Base-by-base conservation (phyloP, 2,329 filamentous ascomycete genomes). In the Epichloe scottii region DNA sequence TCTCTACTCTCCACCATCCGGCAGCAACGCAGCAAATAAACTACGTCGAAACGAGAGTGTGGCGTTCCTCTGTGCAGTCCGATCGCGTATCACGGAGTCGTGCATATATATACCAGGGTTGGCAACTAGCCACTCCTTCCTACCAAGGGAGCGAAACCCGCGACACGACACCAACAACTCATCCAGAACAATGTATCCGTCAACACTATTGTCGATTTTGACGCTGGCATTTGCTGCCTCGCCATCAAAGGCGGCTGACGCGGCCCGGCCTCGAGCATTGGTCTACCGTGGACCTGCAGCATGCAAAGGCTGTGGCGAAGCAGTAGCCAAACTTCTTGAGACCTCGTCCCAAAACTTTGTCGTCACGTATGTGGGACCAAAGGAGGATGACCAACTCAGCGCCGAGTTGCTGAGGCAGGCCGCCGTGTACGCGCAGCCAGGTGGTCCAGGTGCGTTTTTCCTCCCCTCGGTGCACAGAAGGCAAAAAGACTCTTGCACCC, bases 281-380 rank as follows among this genome's bases (percentile, higher is more conserved):
- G 58, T 61, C 4, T 61, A 59, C 46, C 57, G 55, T n/a, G 57
- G 57, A 2, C 53, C 55, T 1, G 49, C 53, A 1, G 52, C 56
- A 5, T 57, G 53, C 40, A 47, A 55, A 14, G 55, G 55, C 34
- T 57, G 58, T 37, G 51, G 53, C n/a, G 51, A 54, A 19, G 51
- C 56, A 2, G 56, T 60, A 2, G 56, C 49, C 12, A n/a, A 54
- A 3, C 49, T 61, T 4, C 54, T 61, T 0, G 33, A 59, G 39
- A 52, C 52, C 2, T 60, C 59, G 2, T 17, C 52, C 4, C 54
- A 49, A 15, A 56, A 59, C 2, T 59, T 61, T 6, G 33, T 44
- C 5, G 53, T 60, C 19, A 52, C 49, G 2, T 61, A 52, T 21
- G 57, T 51, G 15, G 58, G 55, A 15, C 56, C 59, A 1, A 42